phyloP scores from a whole-genome alignment of 2,329 filamentous ascomycete genomes.

The Myotisia sp. region DNA sequence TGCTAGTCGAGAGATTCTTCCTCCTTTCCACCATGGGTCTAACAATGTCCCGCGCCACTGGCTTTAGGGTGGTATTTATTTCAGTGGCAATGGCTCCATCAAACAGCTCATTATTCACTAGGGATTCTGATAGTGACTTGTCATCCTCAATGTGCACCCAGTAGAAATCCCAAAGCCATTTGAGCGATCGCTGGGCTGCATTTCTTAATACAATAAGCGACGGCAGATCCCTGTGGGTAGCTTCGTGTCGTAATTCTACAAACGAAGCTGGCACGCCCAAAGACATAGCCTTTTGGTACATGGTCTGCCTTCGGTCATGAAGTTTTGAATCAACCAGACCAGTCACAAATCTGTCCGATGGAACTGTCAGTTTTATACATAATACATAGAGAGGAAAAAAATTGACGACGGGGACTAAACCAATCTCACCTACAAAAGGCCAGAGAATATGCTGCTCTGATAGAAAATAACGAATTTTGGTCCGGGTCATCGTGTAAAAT shows the following conservation, averaged over 20 bases:
- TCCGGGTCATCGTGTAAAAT: slow-evolving; percentile 30
- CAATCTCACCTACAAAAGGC: slow-evolving; percentile 34
- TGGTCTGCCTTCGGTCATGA: slow-evolving; percentile 27
- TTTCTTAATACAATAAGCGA: slow-evolving; percentile 57
- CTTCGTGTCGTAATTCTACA: slow-evolving; percentile 78
- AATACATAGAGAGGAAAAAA: background rate
- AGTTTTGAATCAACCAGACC: slow-evolving; percentile 32
- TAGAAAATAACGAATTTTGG: slow-evolving; percentile 31
- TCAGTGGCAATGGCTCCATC: too few species aligned
- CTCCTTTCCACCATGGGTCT: too few species aligned
- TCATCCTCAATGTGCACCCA: slow-evolving; percentile 45
- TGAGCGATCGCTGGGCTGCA: slow-evolving; percentile 54
- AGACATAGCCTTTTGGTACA: slow-evolving; percentile 31
- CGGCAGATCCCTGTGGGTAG: slow-evolving; percentile 77
- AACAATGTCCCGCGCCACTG: too few species aligned
- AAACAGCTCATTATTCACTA: too few species aligned
- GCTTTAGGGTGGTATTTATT: too few species aligned
- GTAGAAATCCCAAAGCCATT: slow-evolving; percentile 83
- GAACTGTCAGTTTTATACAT: slow-evolving; percentile 4
- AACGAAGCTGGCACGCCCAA: slow-evolving; percentile 48
- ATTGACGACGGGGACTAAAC: too few species aligned
- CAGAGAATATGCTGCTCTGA: slow-evolving; percentile 31
- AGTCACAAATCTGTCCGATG: slow-evolving; percentile 29
- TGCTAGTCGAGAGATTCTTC: too few species aligned
- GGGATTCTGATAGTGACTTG: too few species aligned